Conservation (phyloP, 202 grass and related monocot genomes). For the Sporobolus alterniflorus region DNA sequence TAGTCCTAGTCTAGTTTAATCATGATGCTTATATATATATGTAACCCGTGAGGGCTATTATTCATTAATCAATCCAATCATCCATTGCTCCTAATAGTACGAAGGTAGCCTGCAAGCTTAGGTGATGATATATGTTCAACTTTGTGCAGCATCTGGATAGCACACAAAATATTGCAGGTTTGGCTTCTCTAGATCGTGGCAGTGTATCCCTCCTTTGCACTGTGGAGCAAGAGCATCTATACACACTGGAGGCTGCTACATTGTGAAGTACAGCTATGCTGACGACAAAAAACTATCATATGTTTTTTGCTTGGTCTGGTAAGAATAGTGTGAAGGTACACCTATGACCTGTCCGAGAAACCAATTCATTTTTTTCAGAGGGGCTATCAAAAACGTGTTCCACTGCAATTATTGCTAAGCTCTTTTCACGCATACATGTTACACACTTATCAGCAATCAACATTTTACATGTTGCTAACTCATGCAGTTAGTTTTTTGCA, state of each 20-base stretch:
- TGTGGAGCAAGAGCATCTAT: conserved; percentile 63
- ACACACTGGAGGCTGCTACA: conserved; percentile 80
- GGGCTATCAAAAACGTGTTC: background rate
- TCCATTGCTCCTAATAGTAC: no score
- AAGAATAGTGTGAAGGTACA: conserved; percentile 70
- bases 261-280: conserved; percentile 67
- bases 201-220: conserved; percentile 54
- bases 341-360: background rate
- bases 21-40: no score
- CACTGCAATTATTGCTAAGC: background rate
- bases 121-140: background rate
- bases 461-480: conserved; percentile 31
- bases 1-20: no score
- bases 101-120: conserved; percentile 49
- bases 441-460: background rate
- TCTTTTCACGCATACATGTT: conserved; percentile 12
- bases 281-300: conserved; percentile 56
- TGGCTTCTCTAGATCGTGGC: conserved; percentile 67
- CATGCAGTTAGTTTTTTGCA: conserved; percentile 41
- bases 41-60: no score
- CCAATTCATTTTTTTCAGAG: background rate
- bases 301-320: conserved; percentile 79
- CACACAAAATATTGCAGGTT: conserved; percentile 53
- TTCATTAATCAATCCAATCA: no score
- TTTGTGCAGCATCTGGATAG: conserved; percentile 20